phyloP scores from a whole-genome alignment of 2,329 filamentous ascomycete species.

The Scortechinia acanthostroma region DNA sequence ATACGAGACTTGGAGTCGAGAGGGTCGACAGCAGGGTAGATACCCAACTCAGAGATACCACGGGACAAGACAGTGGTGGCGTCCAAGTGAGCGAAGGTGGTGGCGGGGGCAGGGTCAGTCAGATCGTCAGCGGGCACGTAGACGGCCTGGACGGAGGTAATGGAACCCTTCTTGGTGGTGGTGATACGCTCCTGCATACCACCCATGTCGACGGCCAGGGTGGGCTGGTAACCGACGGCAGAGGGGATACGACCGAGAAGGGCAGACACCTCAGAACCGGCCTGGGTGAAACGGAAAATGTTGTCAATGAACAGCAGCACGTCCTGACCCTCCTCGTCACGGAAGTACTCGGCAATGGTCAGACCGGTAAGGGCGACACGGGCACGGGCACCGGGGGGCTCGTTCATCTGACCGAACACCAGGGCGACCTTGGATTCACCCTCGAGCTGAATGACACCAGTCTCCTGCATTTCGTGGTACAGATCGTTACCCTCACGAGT shows the following conservation, averaged over 20 bases:
- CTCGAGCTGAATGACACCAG: slow-evolving; percentile 96
- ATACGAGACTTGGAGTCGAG: slow-evolving; percentile 99
- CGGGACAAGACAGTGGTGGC: slow-evolving; percentile 99
- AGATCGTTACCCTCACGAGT: slow-evolving; percentile 99
- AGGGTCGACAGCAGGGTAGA: slow-evolving; percentile 99
- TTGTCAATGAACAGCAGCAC: slow-evolving; percentile 99
- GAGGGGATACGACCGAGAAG: slow-evolving; percentile 99
- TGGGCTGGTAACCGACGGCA: slow-evolving; percentile 99
- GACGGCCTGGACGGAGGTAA: slow-evolving; percentile 99
- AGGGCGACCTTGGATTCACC: slow-evolving; percentile 99
- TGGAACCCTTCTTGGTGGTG: slow-evolving; percentile 98
- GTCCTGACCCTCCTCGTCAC: slow-evolving; percentile 74
- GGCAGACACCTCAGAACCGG: slow-evolving; percentile 99
- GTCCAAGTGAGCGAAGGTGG: slow-evolving; percentile 99
- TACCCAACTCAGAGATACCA: slow-evolving; percentile 99
- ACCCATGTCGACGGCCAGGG: slow-evolving; percentile 98
- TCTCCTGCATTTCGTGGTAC: slow-evolving; percentile 99
- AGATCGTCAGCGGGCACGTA: slow-evolving; percentile 99
- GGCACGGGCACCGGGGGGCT: slow-evolving; percentile 97
- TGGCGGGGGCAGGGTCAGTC: slow-evolving; percentile 98
- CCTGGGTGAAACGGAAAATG: slow-evolving; percentile 99
- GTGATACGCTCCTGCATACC: slow-evolving; percentile 99
- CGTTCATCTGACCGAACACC: slow-evolving; percentile 99
- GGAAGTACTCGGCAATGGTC: slow-evolving; percentile 78
- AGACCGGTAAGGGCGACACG: slow-evolving; percentile 95